Percentiles rank a stretch among this genome's conserved stretches.
These are phyloP conservation scores for Oemleria cerasiformis DNA, from an alignment of 306 rosid genomes.

Conservation along the genomic window DNA sequence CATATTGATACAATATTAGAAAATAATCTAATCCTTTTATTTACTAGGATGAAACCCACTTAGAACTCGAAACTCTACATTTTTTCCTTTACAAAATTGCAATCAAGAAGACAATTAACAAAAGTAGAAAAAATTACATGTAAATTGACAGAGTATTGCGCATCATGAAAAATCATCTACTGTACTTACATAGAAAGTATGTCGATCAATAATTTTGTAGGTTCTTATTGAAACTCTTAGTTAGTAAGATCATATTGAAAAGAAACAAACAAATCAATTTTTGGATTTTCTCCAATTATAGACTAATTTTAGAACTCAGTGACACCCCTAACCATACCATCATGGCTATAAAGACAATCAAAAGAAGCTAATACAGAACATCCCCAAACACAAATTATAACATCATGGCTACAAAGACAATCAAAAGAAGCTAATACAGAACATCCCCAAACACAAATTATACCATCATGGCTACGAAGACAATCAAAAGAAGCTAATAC, in stretches of 20 bases:
- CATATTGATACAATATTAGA: too few species aligned
- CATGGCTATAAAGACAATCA: not conserved
- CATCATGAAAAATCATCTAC: not conserved
- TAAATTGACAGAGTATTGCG: not conserved
- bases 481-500: not conserved
- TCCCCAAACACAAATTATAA: too few species aligned
- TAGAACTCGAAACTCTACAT: too few species aligned
- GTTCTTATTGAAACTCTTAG: not conserved
- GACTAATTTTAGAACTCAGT: not conserved
- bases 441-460: not conserved
- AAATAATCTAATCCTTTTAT: too few species aligned
- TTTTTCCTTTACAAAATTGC: too few species aligned
- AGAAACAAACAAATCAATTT: not conserved
- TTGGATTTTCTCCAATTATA: not conserved
- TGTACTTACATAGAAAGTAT: not conserved
- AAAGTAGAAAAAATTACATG: too few species aligned
- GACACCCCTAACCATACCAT: not conserved
- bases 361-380: not conserved
- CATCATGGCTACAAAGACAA: not conserved
- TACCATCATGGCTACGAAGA: not conserved
- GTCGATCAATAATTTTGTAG: not conserved
- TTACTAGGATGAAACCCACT: too few species aligned
- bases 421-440: not conserved
- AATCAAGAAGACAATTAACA: too few species aligned
- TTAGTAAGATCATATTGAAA: not conserved